Evolutionary conservation across 2,329 filamentous ascomycete genomes (phyloP).

Genomic region (Sclerotinia spermophila): DNA sequence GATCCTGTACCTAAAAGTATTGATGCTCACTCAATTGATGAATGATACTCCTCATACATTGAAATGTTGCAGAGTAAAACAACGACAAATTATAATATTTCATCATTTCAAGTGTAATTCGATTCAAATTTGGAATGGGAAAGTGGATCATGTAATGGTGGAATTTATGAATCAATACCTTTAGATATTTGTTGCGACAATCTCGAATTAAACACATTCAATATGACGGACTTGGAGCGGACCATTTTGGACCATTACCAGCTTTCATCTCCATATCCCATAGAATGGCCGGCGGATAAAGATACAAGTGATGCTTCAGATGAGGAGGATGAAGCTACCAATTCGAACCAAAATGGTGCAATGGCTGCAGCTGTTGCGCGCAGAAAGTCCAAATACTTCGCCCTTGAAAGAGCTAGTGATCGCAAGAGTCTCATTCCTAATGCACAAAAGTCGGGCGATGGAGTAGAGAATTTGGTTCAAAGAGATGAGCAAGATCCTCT

Average conservation of each 20-base stretch:
- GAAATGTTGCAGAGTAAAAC: not conserved
- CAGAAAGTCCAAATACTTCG: slow-evolving; percentile 78
- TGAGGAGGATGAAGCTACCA: slow-evolving; percentile 42
- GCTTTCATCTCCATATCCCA: slow-evolving; percentile 71
- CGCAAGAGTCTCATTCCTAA: slow-evolving; percentile 62
- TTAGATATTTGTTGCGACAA: not conserved
- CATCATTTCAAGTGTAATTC: not conserved
- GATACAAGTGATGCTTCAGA: slow-evolving; percentile 67
- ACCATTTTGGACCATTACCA: slow-evolving; percentile 87
- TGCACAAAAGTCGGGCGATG: slow-evolving; percentile 63
- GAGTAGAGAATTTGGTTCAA: slow-evolving; percentile 74
- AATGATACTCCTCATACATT: not conserved
- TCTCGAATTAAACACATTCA: slow-evolving; percentile 24
- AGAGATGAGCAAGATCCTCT: slow-evolving; percentile 91
- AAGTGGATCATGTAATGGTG: not conserved
- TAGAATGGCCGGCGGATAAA: slow-evolving; percentile 81
- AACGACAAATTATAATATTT: not conserved
- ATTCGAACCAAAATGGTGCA: slow-evolving; percentile 27
- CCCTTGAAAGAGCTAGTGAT: slow-evolving; percentile 72
- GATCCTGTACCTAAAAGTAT: not conserved
- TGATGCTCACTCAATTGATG: not conserved
- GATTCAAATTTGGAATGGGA: not conserved
- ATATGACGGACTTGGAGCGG: slow-evolving; percentile 68
- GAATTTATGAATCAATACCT: not conserved
- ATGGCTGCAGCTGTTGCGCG: slow-evolving; percentile 42